Evolutionary conservation across 352 stramenopile genomes (phyloP), one percentile per base, ranked within the genome.

Genomic region (Phytophthora fragariaefolia): DNA sequence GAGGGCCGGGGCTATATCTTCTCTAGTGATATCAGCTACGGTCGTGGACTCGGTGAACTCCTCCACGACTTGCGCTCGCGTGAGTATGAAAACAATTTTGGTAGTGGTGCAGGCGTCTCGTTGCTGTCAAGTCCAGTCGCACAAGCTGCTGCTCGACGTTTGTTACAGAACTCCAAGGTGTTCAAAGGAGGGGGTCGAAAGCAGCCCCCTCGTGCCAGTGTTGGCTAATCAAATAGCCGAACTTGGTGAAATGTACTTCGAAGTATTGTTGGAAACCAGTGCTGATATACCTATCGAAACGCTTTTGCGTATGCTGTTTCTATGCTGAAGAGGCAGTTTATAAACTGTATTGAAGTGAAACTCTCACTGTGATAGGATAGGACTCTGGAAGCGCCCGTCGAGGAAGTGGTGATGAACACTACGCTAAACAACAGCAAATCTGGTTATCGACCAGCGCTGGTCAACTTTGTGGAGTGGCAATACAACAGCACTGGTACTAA

Each of bases 11-110:
- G 76, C 20, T 79, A 85, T 12, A 76, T 91, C 13, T 90, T 89
- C 60, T 76, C 65, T 0, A 79, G 86, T 45, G 85, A 91, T 27
- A 53, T 91, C 45, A 87, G 80, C 46, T 92, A 87, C 24, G 83
- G 83, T 0, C 80, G 84, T 45, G 83, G 85, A 30, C 80, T 93
- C 38, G 76, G 80, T 49, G 76, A 86, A 43, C 66, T 90, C 15
- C 8, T 90, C 32, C 63, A 59, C 1, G 76, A 87, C n/a, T 52
- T 92, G 8, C 71, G 76, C 47, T 63, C 40, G 27, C 52, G 36
- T 7, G 58, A 70, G 2, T 66, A 58, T 17, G 45, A 72, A 15
- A 68, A 78, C 13, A 12, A 24, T 28, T 32, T n/a, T 6, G 40
- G 56, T 15, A 60, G 55, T 27, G 63, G 52, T 22, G 71, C 74